Evolutionary conservation across 2,329 filamentous ascomycete genomes (phyloP), one percentile per base, ranked within the genome.

Genomic region (Stagonosporopsis cucurbitacearum): DNA sequence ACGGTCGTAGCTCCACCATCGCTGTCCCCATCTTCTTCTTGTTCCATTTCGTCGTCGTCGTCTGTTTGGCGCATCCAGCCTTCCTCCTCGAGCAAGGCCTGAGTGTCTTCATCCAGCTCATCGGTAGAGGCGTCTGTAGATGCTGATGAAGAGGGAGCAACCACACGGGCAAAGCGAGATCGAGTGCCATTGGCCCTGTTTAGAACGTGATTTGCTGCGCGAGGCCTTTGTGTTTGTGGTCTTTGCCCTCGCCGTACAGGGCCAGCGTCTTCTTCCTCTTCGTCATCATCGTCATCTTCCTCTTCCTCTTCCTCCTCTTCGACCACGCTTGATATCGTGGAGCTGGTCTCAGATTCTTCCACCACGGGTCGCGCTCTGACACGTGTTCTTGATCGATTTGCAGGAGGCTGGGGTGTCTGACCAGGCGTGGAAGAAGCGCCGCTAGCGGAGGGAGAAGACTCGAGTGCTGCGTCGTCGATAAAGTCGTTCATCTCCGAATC

Each of bases 401-500:
- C 55, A 17, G 65, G 57, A 11, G 71, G 68, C 49, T 72, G 74
- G 17, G 69, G 67, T 25, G 68, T 68, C 15, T 69, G 69, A 2
- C 62, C 65, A 15, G 69, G 64, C 9, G 69, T 73, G 12, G 75
- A 75, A 2, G 67, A 68, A 23, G 65, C 66, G 30, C 62, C 55
- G 28, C 62, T 66, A 12, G 63, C 56, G 23, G 73, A 72, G 33
- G 54, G 50, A 2, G 63, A 63, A 6, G 62, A 59, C 6, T 64
- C 65, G 4, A 60, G 47, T 11, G 64, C 69, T n/a, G 61, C 70
- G 36, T 77, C 74, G 37, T 76, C 73, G 40, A 78, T 74, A 59
- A 79, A 78, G 50, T 73, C 75, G 50, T 74, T 74, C 75, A 78
- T 77, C 7, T 75, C 77, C 1, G 75, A 77, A 47, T 77, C 73